A percentile compares a stretch with the other conserved stretches of the same genome.
Conservation (phyloP, 140 eudicot species). For the Eryngium alpinum region DNA sequence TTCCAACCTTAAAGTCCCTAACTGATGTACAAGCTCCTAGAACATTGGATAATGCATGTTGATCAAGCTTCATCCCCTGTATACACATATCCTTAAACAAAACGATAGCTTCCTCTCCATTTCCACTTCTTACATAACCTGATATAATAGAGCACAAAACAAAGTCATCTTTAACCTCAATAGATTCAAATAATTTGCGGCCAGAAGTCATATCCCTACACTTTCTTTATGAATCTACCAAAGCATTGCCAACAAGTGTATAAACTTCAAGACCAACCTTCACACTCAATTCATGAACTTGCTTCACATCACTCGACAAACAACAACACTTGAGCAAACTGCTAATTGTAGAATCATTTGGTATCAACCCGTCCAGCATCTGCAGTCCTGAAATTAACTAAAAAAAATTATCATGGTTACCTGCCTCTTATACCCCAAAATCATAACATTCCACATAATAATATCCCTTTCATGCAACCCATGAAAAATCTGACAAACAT, state of each 20-base stretch:
- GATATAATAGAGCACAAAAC: conserved; percentile 17
- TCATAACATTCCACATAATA: conserved; percentile 5
- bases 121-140: background rate
- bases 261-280: background rate
- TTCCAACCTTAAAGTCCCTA: background rate
- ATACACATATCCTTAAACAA: conserved; percentile 3
- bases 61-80: background rate
- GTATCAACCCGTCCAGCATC: background rate
- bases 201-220: background rate
- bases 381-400: background rate
- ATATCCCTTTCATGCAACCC: background rate
- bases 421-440: background rate
- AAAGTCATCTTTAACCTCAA: conserved; percentile 3
- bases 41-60: background rate
- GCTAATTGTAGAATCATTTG: conserved; percentile 3
- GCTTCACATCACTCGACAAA: conserved; percentile 7
- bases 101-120: conserved; percentile 9
- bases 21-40: background rate
- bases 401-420: background rate
- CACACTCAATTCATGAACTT: conserved; percentile 13
- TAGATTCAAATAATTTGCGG: background rate
- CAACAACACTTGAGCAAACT: conserved; percentile 18
- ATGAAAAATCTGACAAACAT: background rate
- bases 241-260: conserved; percentile 8
- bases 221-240: conserved; percentile 10